Evolutionary conservation across 352 stramenopile species (phyloP).

Genomic region (Phytophthora melonis): DNA sequence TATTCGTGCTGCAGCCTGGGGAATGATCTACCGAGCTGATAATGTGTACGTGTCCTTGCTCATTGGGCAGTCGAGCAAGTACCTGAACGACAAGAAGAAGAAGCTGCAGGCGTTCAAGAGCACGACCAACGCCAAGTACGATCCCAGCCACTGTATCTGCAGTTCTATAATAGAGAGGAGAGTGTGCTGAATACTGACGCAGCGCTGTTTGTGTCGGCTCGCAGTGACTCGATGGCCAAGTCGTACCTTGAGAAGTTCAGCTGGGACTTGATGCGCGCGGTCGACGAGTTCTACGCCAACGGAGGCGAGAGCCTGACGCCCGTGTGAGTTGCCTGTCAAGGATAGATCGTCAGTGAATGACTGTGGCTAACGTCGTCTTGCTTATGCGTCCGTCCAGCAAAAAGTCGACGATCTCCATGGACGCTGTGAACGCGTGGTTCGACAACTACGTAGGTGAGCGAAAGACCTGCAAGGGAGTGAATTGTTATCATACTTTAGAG

Average conservation of each 20-base stretch:
- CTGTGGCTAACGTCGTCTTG: background rate
- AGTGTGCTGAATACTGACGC: background rate
- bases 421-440: constrained; percentile 69
- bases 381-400: constrained; percentile 18
- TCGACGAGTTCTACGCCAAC: constrained; percentile 83
- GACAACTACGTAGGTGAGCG: constrained; percentile 65
- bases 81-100: constrained; percentile 29
- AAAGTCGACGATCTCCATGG: constrained; percentile 48
- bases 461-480: background rate
- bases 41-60: background rate
- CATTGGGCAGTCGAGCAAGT: constrained; percentile 44
- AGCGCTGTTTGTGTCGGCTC: background rate
- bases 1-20: background rate
- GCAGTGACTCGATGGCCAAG: constrained; percentile 71
- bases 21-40: background rate
- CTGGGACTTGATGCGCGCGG: constrained; percentile 81
- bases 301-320: constrained; percentile 48
- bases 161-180: background rate
- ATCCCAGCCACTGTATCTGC: background rate
- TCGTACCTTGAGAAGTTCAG: constrained; percentile 84
- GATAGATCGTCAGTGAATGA: background rate
- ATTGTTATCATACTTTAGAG: background rate
- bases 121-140: constrained; percentile 80
- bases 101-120: constrained; percentile 65
- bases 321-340: constrained; percentile 21